Conservation (phyloP, 805 yeast species). For the Teunomyces lycoperdinae region DNA sequence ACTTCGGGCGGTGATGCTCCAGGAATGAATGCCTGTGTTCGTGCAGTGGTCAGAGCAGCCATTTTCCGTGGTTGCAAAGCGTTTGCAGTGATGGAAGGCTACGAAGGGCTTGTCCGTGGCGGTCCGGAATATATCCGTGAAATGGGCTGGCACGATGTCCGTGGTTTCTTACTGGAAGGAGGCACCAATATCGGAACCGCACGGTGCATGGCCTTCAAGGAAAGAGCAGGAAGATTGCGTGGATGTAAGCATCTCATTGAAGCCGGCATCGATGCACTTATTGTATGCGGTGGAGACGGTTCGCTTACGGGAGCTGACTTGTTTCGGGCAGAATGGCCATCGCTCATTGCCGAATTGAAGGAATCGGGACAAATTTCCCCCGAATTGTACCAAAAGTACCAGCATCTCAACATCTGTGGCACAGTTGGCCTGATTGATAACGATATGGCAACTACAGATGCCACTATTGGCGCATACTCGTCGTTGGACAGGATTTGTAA, state of each 20-base stretch:
- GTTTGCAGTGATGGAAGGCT: conserved; percentile 90
- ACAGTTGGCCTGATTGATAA: conserved; percentile 96
- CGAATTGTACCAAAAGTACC: conserved; percentile 59
- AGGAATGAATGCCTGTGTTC: conserved; percentile 95
- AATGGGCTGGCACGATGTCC: conserved; percentile 90
- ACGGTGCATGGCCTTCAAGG: conserved; percentile 80
- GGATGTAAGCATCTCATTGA: conserved; percentile 84
- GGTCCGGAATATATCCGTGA: conserved; percentile 68
- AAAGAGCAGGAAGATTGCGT: conserved; percentile 76
- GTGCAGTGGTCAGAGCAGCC: conserved; percentile 94
- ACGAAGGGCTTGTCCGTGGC: conserved; percentile 87
- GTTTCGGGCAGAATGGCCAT: conserved; percentile 94
- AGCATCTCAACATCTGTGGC: conserved; percentile 83
- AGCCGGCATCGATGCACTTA: conserved; percentile 89
- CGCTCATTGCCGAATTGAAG: conserved; percentile 70
- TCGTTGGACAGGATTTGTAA: conserved; percentile 90
- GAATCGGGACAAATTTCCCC: conserved; percentile 52
- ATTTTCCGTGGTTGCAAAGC: conserved; percentile 86
- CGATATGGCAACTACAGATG: conserved; percentile 96
- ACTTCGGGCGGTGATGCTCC: conserved; percentile 99
- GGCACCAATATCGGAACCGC: conserved; percentile 98
- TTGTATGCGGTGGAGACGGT: conserved; percentile 99
- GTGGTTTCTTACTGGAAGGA: conserved; percentile 90
- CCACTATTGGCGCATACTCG: conserved; percentile 95
- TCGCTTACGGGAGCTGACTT: conserved; percentile 96